Base-by-base conservation (phyloP, 805 yeast genomes). In the Candida silvicultrix region DNA sequence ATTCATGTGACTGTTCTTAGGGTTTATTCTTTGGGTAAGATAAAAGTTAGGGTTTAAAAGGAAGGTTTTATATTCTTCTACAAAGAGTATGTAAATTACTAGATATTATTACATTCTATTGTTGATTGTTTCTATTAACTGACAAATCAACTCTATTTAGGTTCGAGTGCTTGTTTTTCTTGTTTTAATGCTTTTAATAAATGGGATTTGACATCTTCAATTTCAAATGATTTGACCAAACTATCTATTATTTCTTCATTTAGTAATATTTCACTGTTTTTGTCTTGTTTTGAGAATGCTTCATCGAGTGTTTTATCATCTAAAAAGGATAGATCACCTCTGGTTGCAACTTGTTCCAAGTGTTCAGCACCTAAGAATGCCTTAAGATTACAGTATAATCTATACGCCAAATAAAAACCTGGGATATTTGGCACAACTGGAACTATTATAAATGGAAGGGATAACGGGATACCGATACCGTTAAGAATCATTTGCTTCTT, bases 381-480 rank as follows among this genome's bases (percentile, higher is more conserved):
- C 55, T 84, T 85, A 59, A 82, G 73, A 62, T 92, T 88, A 60
- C 96, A 88, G 67, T 89, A 90, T 18, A 85, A 73, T 49, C 98
- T 72, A 60, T 85, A 90, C 3, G 85, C 72, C 38, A 90, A 65
- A 57, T 89, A 92, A 58, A 92, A 85, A 0, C 96, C 96, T 0
- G 98, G 98, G 19, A 90, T 77, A 56, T 90, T 90, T 19, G 98
- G 98, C 3, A 89, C 62, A n/a, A 90, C 71, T 0, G 98, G 98
- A 0, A 92, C 59, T 38, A 89, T 55, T 0, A 88, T 89, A 38
- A 90, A 62, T 2, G 98, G 98, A 3, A 88, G 54, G 0, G 95
- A 80, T 40, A 90, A 51, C 2, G 97, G 97, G 4, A 92, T 64
- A 4, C 81, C 80, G 15, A 82, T 48, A 1, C 77, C 71, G 52